Evolutionary conservation across 768 basidiomycete species (phyloP).

Genomic region (Amyloporia xantha): DNA sequence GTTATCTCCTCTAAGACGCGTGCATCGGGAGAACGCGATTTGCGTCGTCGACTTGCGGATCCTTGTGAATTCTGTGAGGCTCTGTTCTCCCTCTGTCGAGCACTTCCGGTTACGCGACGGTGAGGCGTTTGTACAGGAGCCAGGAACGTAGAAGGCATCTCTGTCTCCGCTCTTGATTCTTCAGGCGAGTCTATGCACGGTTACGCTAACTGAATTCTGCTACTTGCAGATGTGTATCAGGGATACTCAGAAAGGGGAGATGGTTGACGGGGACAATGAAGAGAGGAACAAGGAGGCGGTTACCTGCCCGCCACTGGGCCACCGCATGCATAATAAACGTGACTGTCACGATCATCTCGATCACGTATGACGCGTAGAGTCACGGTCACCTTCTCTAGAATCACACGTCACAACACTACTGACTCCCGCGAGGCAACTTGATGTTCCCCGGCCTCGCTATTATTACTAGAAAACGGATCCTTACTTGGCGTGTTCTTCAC

Average conservation of each 20-base stretch:
- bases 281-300: neutral
- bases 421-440: too few species aligned
- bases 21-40: conserved; percentile 31
- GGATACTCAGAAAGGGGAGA: too few species aligned
- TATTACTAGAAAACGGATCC: too few species aligned
- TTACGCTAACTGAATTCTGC: neutral
- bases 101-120: conserved; percentile 10
- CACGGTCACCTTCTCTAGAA: too few species aligned
- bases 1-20: conserved; percentile 16
- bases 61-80: neutral
- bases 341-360: neutral
- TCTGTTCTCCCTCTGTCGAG: conserved; percentile 19
- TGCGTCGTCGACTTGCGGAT: conserved; percentile 20
- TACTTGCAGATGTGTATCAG: too few species aligned
- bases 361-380: neutral
- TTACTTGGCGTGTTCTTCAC: too few species aligned
- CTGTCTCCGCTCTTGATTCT: too few species aligned
- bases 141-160: conserved; percentile 1
- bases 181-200: too few species aligned
- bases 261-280: neutral
- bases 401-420: neutral
- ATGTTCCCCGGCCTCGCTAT: too few species aligned
- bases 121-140: neutral
- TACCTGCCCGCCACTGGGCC: too few species aligned
- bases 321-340: neutral